phyloP scores from a whole-genome alignment of 2,329 filamentous ascomycete species.

The Thelonectria discophora region DNA sequence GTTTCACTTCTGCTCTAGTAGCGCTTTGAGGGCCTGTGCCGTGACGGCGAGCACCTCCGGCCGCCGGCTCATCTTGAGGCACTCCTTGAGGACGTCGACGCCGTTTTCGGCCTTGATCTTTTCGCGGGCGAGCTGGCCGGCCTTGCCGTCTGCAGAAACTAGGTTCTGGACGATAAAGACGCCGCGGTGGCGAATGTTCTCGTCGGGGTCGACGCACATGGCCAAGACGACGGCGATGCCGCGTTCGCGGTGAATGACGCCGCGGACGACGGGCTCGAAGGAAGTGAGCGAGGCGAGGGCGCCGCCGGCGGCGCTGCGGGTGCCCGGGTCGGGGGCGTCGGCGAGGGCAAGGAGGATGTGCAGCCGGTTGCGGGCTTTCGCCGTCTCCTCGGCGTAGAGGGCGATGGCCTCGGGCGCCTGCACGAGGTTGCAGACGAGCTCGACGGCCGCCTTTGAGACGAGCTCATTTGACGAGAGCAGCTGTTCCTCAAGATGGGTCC shows the following conservation, averaged over 20 bases:
- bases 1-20: constrained; percentile 58
- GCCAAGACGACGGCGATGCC: constrained; percentile 82
- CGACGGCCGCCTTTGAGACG: constrained; percentile 83
- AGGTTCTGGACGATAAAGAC: constrained; percentile 80
- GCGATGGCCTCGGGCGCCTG: constrained; percentile 72
- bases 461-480: constrained; percentile 78
- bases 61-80: constrained; percentile 73
- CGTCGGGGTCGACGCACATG: constrained; percentile 77
- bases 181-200: constrained; percentile 76
- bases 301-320: constrained; percentile 84
- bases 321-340: constrained; percentile 83
- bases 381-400: constrained; percentile 73
- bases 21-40: constrained; percentile 75
- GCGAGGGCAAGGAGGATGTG: constrained; percentile 88
- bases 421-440: constrained; percentile 91
- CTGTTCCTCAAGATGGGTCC: constrained; percentile 82
- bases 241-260: constrained; percentile 74
- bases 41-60: constrained; percentile 76
- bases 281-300: constrained; percentile 85
- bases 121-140: constrained; percentile 67
- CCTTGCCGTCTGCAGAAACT: constrained; percentile 70
- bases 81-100: constrained; percentile 73
- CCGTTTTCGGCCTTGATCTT: constrained; percentile 70
- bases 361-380: constrained; percentile 75
- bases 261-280: constrained; percentile 77